Evolutionary conservation across 2,329 filamentous ascomycete genomes (phyloP).

Genomic region (Aplosporella prunicola): DNA sequence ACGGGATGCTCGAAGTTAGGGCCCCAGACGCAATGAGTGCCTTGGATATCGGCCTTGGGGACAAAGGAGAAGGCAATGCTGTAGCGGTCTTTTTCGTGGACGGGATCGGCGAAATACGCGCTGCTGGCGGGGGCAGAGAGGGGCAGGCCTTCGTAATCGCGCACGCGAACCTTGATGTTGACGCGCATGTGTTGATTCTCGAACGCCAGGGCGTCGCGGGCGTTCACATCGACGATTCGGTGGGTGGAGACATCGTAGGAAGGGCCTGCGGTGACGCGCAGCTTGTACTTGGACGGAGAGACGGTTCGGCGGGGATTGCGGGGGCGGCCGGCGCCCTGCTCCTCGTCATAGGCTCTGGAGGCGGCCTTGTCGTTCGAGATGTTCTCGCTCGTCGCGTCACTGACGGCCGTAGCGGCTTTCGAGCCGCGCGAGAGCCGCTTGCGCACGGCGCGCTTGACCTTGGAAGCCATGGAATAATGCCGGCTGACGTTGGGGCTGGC

Average conservation of each 20-base stretch:
- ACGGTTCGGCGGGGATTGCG: no score
- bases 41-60: conserved; percentile 23
- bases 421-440: no score
- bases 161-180: conserved; percentile 26
- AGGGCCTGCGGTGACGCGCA: conserved; percentile 29
- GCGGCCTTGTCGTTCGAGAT: no score
- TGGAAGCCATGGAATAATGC: no score
- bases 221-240: conserved; percentile 24
- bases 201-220: conserved; percentile 17
- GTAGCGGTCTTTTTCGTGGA: conserved; percentile 26
- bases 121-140: conserved; percentile 19
- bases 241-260: conserved; percentile 25
- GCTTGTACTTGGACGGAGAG: conserved; percentile 27
- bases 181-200: conserved; percentile 22
- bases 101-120: conserved; percentile 24
- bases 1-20: conserved; percentile 30
- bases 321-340: no score
- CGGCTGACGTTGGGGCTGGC: no score
- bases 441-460: no score
- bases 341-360: no score
- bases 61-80: conserved; percentile 29
- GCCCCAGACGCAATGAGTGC: conserved; percentile 24
- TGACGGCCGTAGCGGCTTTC: no score
- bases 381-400: no score
- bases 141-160: conserved; percentile 22